A percentile compares a stretch with the other conserved stretches of the same genome.
Evolutionary conservation across 805 yeast genomes (phyloP).

Genomic region (Yamadazyma phyllophila): DNA sequence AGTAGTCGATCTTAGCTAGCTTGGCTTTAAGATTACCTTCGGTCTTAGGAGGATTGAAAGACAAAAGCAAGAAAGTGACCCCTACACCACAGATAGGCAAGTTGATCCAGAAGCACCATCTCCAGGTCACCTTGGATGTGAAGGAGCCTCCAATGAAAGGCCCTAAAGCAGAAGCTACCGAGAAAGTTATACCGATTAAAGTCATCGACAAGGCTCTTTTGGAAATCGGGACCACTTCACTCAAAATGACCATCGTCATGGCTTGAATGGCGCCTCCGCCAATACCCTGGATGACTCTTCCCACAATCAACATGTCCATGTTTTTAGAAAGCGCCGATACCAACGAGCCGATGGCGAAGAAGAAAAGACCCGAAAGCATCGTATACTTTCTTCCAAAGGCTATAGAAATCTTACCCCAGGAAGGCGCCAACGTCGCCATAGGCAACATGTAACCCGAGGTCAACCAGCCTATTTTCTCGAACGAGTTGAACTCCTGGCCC

Average conservation of each 20-base stretch:
- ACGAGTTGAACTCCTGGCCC: constrained; percentile 48
- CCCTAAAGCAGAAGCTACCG: constrained; percentile 54
- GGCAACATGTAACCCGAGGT: constrained; percentile 55
- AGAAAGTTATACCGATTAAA: constrained; percentile 41
- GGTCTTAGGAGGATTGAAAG: constrained; percentile 49
- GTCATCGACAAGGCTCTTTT: constrained; percentile 40
- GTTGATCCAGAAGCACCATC: constrained; percentile 76
- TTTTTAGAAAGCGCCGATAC: constrained; percentile 52
- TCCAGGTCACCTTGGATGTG: constrained; percentile 59
- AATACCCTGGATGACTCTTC: constrained; percentile 66
- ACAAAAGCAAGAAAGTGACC: constrained; percentile 31
- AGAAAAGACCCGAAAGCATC: constrained; percentile 44
- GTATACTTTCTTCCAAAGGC: constrained; percentile 57
- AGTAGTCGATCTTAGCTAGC: constrained; percentile 44
- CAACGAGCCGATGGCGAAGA: constrained; percentile 64
- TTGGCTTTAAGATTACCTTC: constrained; percentile 37
- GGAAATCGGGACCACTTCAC: constrained; percentile 51
- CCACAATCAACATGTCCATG: constrained; percentile 65
- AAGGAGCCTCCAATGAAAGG: constrained; percentile 70
- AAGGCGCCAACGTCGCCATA: constrained; percentile 49
- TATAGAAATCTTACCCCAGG: constrained; percentile 59
- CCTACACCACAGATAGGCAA: constrained; percentile 63
- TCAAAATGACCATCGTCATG: constrained; percentile 52
- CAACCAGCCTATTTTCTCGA: constrained; percentile 58
- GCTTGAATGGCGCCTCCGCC: constrained; percentile 72